Evolutionary conservation across 2,329 filamentous ascomycete species (phyloP).

Genomic region (Exophiala alcalophila): DNA sequence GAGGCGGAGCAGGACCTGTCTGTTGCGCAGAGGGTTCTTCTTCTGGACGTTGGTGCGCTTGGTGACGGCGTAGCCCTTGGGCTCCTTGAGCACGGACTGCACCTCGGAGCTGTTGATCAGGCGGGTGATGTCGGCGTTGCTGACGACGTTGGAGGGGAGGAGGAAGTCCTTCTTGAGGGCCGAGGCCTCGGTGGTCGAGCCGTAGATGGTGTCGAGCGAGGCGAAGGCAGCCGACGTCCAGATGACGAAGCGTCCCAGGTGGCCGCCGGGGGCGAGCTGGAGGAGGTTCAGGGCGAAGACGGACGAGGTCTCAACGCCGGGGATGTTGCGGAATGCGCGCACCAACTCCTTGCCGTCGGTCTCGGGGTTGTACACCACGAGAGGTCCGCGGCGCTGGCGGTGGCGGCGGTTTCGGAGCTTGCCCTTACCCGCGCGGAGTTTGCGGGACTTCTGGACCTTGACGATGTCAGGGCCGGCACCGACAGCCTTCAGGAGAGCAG

Average conservation of each 20-base stretch:
- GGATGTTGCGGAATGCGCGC: constrained; percentile 96
- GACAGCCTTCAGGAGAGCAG: constrained; percentile 82
- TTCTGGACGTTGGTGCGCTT: constrained; percentile 93
- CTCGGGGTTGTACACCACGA: constrained; percentile 96
- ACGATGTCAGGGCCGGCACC: constrained; percentile 87
- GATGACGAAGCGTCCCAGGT: constrained; percentile 98
- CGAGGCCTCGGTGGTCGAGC: constrained; percentile 82
- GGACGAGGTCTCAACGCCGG: constrained; percentile 93
- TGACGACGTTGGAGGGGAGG: constrained; percentile 85
- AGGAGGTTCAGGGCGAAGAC: constrained; percentile 96
- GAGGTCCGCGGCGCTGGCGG: constrained; percentile 95
- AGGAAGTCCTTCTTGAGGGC: constrained; percentile 99
- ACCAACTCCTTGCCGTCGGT: constrained; percentile 92
- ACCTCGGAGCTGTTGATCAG: constrained; percentile 99
- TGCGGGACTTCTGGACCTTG: constrained; percentile 95
- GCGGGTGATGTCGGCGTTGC: constrained; percentile 92
- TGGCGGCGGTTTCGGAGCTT: constrained; percentile 96
- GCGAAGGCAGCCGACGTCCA: constrained; percentile 98
- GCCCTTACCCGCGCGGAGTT: constrained; percentile 97
- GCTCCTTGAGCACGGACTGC: constrained; percentile 88
- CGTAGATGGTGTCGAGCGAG: constrained; percentile 95
- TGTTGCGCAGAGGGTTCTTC: constrained; percentile 99
- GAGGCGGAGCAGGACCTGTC: constrained; percentile 95
- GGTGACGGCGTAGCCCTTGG: constrained; percentile 84
- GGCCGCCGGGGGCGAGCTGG: constrained; percentile 97